Percentiles rank a stretch among this genome's conserved stretches.
These are phyloP conservation scores for Cryphonectria carpinicola DNA, from an alignment of 2,329 filamentous ascomycete genomes.

Conservation along the genomic window DNA sequence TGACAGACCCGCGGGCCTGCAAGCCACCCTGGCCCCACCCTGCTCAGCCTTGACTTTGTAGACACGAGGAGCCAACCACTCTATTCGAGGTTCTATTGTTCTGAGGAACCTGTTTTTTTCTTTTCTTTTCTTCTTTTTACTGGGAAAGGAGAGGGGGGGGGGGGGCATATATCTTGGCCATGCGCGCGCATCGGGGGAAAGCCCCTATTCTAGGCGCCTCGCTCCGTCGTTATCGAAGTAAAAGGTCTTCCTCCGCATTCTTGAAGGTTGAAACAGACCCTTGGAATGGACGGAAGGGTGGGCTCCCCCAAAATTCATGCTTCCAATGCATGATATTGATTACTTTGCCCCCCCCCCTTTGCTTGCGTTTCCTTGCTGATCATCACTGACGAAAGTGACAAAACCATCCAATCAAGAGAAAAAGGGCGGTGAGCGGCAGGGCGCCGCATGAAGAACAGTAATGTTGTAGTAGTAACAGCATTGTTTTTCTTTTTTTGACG, in stretches of 20 bases:
- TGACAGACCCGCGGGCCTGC: background rate
- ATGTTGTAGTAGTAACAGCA: background rate
- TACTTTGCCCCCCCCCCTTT: background rate
- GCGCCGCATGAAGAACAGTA: slow-evolving; percentile 22
- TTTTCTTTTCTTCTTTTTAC: background rate
- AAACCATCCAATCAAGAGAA: background rate
- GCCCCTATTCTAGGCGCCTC: slow-evolving; percentile 19
- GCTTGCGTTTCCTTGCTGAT: slow-evolving; percentile 7
- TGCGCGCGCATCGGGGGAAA: slow-evolving; percentile 6
- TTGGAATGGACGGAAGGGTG: slow-evolving; percentile 9
- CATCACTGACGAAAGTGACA: slow-evolving; percentile 11
- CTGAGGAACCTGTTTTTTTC: slow-evolving; percentile 10
- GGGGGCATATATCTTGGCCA: background rate
- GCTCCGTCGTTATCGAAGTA: slow-evolving; percentile 11
- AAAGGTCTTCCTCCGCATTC: background rate
- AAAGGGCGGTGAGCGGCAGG: slow-evolving; percentile 19
- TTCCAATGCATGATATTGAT: background rate
- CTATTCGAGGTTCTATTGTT: slow-evolving; percentile 7
- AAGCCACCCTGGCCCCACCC: background rate
- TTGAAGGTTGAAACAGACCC: slow-evolving; percentile 26
- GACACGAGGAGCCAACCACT: background rate
- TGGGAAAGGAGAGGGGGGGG: no score
- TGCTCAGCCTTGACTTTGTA: background rate
- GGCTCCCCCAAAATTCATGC: slow-evolving; percentile 13
- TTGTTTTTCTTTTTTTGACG: background rate